Base-by-base conservation (phyloP, 148 eudicot genomes). In the Cornus controversa region DNA sequence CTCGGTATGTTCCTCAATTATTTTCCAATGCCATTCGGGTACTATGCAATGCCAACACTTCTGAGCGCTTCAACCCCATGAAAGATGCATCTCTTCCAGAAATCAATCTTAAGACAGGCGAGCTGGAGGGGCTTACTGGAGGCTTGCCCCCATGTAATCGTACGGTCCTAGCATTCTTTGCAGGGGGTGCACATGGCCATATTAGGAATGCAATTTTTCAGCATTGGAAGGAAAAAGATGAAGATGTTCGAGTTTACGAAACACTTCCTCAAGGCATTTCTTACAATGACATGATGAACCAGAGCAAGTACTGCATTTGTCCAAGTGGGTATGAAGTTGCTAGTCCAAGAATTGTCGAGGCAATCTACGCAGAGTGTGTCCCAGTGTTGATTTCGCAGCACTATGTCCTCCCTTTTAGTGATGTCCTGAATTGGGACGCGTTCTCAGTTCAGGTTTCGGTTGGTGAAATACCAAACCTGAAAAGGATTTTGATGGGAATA, bases 241-340 rank as follows among this genome's bases (percentile, higher is more conserved):
- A 74, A 3, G 90, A 92, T 23, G 29, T 92, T 7, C 88, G 40
- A 24, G 84, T 94, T 2, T 87, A 85, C 18, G 84, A 91, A 15
- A 71, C 58, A 11, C 75, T 92, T 10, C 97, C 96, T 0, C 47
- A 73, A 27, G 78, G 74, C 11, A 4, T 83, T 6, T 87, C 92
- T 0, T 94, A 94, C 53, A n/a, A 60, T 2, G 79, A 81, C 4
- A 92, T 88, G 93, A 92, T 93, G 97, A 85, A 67, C 76, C 82
- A 47, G 64, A 89, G 93, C 86, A 89, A 72, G 83, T 94, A 29
- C 64, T 94, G 98, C 77, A 68, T 92, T 31, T 92, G 97, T 75
- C 98, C 98, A 0, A 94, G 98, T 74, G 98, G 97, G 26, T 86
- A 69, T 57, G 98, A 94, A 71, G 98, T 93, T 25, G 97, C 98